Conservation (phyloP, 495 filamentous ascomycete species). For the Penicillium soppii region DNA sequence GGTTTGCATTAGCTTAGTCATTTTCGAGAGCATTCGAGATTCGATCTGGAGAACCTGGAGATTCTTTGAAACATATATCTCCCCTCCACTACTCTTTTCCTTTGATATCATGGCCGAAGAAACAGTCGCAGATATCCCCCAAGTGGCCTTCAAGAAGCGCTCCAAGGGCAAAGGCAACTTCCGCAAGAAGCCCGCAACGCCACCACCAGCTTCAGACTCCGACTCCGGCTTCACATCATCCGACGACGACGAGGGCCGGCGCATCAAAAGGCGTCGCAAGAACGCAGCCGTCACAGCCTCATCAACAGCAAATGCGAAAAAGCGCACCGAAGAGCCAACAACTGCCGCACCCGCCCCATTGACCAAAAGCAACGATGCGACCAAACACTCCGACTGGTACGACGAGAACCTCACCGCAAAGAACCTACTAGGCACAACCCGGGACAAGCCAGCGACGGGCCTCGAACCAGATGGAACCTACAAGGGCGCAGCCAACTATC, state of each 20-base stretch:
- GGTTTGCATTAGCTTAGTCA: slow-evolving; percentile 19
- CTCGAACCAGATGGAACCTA: slow-evolving; percentile 64
- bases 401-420: slow-evolving; percentile 60
- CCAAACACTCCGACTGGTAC: slow-evolving; percentile 88
- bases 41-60: neutral
- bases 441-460: slow-evolving; percentile 15
- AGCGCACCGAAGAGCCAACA: slow-evolving; percentile 56
- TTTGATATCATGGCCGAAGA: slow-evolving; percentile 17
- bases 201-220: slow-evolving; percentile 63
- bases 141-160: slow-evolving; percentile 78
- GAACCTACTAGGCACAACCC: slow-evolving; percentile 64
- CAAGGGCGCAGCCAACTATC: slow-evolving; percentile 69
- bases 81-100: neutral
- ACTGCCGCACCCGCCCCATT: slow-evolving; percentile 50
- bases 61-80: slow-evolving; percentile 1
- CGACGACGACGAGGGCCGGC: slow-evolving; percentile 69
- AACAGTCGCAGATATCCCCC: slow-evolving; percentile 15
- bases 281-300: slow-evolving; percentile 61
- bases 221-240: slow-evolving; percentile 69
- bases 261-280: slow-evolving; percentile 77
- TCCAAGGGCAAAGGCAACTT: slow-evolving; percentile 73
- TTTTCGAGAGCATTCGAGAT: slow-evolving; percentile 9
- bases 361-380: slow-evolving; percentile 79
- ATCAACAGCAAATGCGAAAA: slow-evolving; percentile 37
- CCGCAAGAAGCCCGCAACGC: slow-evolving; percentile 80